Base-by-base conservation (phyloP, 192 early-diverging fungal species). In the Martensiomyces pterosporus region DNA sequence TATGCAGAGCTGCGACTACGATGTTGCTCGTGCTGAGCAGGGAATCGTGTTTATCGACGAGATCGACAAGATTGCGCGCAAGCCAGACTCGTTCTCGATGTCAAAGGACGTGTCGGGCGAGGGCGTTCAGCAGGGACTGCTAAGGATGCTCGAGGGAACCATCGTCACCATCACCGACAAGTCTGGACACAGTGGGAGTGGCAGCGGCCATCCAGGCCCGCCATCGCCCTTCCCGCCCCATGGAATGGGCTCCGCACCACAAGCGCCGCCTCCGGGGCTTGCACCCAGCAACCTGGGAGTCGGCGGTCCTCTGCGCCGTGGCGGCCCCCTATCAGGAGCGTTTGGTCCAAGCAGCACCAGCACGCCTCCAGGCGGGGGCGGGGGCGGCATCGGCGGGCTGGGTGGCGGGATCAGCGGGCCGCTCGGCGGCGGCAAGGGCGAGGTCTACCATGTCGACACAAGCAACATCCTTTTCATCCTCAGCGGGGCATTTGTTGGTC, bases 11-110 rank as follows among this genome's bases (percentile, higher is more conserved):
- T 86, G 89, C 41, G 89, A 93, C 49, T 93, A 88, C 47, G 85
- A 93, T 44, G 87, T 93, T 32, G 79, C 81, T 24, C 82, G 82
- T 18, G 91, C 91, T 5, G 86, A 93, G 56, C 79, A 81, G 10
- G 91, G 91, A 0, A 90, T 93, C 42, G 82, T 93, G 15, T 93
- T 92, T 76, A 91, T 93, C 47, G 91, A 93, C 49, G 91, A 93
- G 60, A 90, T 93, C 47, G 91, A 93, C 77, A 93, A 93, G 70
- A 88, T 93, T 47, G 82, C 91, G 6, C 74, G 85, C 43, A 76
- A 87, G 43, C 80, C 86, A 0, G 89, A 93, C 57, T 65, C 83
- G 1, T 76, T 78, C 49, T 80, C 82, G 1, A 79, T 84, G 29
- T 85, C 86, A 12, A 86, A 85, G 40, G 91, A 93, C 60, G 91